Percentiles rank a stretch among this genome's conserved stretches.
Evolutionary conservation across 306 rosid genomes (phyloP).

Genomic region (Trifolium dubium): DNA sequence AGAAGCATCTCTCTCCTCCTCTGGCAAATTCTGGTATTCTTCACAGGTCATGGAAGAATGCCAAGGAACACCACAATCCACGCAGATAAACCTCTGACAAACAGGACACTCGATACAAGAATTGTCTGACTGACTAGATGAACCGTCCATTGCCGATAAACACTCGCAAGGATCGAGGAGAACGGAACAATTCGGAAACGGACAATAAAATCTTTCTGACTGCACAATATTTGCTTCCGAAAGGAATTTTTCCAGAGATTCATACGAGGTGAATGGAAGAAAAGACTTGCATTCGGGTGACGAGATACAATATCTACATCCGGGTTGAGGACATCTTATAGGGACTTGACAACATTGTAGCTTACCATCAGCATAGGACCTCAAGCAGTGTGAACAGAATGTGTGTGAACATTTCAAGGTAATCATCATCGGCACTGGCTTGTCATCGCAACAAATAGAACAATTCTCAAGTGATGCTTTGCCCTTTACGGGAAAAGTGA

Average conservation of each 20-base stretch:
- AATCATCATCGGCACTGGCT: conserved; percentile 71
- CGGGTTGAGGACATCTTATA: conserved; percentile 77
- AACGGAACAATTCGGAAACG: conserved; percentile 82
- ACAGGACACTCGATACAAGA: conserved; percentile 88
- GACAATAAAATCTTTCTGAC: conserved; percentile 78
- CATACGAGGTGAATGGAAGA: conserved; percentile 73
- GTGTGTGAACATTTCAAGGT: conserved; percentile 90
- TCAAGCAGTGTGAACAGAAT: conserved; percentile 90
- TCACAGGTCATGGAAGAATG: conserved; percentile 87
- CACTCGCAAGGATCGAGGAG: conserved; percentile 78
- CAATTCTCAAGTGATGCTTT: conserved; percentile 68
- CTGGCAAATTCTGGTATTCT: conserved; percentile 73
- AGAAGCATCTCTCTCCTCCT: conserved; percentile 79
- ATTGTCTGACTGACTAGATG: conserved; percentile 81
- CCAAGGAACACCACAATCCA: conserved; percentile 91
- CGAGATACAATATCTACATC: conserved; percentile 79
- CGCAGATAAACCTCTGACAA: conserved; percentile 80
- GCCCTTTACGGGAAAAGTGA: conserved; percentile 63
- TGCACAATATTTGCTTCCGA: conserved; percentile 60
- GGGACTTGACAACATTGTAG: conserved; percentile 79
- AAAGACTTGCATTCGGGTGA: conserved; percentile 69
- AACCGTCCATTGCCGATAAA: conserved; percentile 68
- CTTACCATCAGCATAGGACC: conserved; percentile 71
- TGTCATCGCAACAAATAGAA: conserved; percentile 89
- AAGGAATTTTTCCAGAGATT: conserved; percentile 69